Evolutionary conservation across 805 yeast genomes (phyloP).

Genomic region (Wickerhamomyces silvicola): DNA sequence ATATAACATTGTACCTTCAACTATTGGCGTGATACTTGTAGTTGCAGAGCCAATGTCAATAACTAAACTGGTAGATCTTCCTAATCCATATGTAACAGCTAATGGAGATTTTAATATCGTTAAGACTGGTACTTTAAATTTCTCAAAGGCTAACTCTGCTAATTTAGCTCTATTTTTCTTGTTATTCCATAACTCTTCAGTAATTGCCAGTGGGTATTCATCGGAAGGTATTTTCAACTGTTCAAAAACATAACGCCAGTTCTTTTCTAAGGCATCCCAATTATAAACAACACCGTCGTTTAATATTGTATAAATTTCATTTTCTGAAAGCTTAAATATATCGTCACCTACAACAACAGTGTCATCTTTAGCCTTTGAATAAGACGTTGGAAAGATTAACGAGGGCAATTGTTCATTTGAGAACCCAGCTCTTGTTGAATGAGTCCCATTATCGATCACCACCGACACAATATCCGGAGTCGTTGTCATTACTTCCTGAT

Average conservation of each 20-base stretch:
- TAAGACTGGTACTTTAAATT: conserved; percentile 67
- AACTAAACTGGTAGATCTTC: conserved; percentile 71
- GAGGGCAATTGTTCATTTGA: conserved; percentile 60
- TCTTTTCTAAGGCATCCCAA: conserved; percentile 60
- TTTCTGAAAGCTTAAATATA: conserved; percentile 28
- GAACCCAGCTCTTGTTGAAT: conserved; percentile 62
- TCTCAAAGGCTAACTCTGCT: conserved; percentile 70
- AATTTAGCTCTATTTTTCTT: conserved; percentile 48
- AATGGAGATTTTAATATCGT: conserved; percentile 72
- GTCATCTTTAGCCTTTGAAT: conserved; percentile 31
- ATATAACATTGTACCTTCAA: conserved; percentile 64
- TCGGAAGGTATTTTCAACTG: conserved; percentile 43
- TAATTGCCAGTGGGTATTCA: conserved; percentile 60
- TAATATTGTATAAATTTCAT: conserved; percentile 44
- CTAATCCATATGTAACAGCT: conserved; percentile 71
- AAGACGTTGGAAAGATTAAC: conserved; percentile 49
- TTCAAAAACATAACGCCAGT: conserved; percentile 62
- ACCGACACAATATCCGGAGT: conserved; percentile 43
- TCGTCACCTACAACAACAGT: conserved; percentile 39
- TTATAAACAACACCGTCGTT: conserved; percentile 64
- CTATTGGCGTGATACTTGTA: conserved; percentile 67
- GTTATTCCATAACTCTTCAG: conserved; percentile 68
- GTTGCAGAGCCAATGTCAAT: conserved; percentile 73
- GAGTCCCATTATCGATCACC: conserved; percentile 64
- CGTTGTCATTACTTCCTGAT: no score